phyloP scores from a whole-genome alignment of 2,329 filamentous ascomycete genomes.

The Colletotrichum coccodes region DNA sequence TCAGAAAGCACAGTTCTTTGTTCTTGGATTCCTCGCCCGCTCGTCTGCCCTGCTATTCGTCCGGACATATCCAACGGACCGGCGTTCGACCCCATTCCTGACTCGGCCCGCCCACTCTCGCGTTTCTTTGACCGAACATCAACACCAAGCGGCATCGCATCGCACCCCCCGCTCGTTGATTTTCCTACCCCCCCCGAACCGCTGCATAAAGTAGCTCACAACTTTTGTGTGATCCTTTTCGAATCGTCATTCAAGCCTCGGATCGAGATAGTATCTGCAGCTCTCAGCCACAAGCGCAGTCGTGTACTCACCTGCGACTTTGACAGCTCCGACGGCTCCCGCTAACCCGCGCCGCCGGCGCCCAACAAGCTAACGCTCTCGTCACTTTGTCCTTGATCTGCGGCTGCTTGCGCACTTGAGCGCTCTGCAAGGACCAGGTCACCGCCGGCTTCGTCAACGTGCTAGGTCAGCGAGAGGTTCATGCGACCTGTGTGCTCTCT shows the following conservation, averaged over 20 bases:
- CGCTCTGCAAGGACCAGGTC: slow-evolving; percentile 5
- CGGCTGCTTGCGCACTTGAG: slow-evolving; percentile 20
- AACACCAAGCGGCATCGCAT: background rate
- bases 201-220: background rate
- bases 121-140: background rate
- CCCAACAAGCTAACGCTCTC: background rate
- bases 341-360: slow-evolving; percentile 12
- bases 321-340: slow-evolving; percentile 25
- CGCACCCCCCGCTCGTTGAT: background rate
- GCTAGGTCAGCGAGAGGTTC: slow-evolving; percentile 9
- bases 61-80: background rate
- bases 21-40: background rate
- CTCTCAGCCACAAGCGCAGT: slow-evolving; percentile 28
- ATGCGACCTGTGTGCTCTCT: slow-evolving; percentile 19
- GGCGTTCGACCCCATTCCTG: background rate
- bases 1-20: background rate
- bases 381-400: slow-evolving; percentile 6
- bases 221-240: background rate
- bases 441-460: slow-evolving; percentile 14
- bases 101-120: background rate
- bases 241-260: slow-evolving; percentile 7
- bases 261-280: background rate
- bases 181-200: background rate
- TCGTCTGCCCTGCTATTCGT: background rate
- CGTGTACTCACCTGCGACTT: slow-evolving; percentile 25